phyloP scores from a whole-genome alignment of 2,329 filamentous ascomycete species.

The Biscogniauxia marginata region DNA sequence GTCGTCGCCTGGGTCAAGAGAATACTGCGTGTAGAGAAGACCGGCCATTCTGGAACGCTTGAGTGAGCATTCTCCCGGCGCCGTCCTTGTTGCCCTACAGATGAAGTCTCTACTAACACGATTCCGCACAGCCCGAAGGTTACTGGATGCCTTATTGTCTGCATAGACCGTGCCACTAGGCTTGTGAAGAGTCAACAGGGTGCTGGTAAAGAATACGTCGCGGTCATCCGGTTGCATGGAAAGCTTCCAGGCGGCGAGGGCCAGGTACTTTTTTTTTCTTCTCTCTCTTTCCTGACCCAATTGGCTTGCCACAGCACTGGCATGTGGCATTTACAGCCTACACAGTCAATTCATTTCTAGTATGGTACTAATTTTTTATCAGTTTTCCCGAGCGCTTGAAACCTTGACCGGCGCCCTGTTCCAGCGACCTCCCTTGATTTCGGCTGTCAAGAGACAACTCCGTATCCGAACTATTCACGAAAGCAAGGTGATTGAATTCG shows the following conservation, averaged over 20 bases:
- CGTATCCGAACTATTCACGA: constrained; percentile 98
- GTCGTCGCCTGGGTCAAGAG: constrained; percentile 99
- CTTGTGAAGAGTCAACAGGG: constrained; percentile 99
- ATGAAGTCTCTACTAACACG: not conserved
- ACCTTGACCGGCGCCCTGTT: constrained; percentile 95
- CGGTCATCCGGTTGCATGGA: constrained; percentile 91
- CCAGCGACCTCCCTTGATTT: constrained; percentile 95
- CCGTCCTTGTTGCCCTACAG: too few species aligned
- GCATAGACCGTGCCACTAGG: constrained; percentile 91
- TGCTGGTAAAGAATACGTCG: constrained; percentile 98
- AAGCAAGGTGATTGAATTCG: constrained; percentile 94
- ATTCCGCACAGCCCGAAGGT: constrained; percentile 67
- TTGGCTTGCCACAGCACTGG: not conserved
- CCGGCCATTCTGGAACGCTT: constrained; percentile 95
- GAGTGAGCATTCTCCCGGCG: constrained; percentile 46
- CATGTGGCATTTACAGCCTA: not conserved
- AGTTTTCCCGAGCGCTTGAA: constrained; percentile 91
- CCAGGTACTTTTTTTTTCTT: constrained; percentile 32
- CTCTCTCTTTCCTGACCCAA: too few species aligned
- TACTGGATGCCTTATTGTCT: constrained; percentile 81
- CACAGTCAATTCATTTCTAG: not conserved
- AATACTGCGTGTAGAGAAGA: constrained; percentile 92
- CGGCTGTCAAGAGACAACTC: constrained; percentile 96
- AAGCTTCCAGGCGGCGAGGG: constrained; percentile 91
- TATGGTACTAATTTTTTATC: not conserved